Percentiles rank a stretch among this genome's conserved stretches.
phyloP scores from a whole-genome alignment of 1,284 basidiomycete genomes.

The Filobasidium uniguttulatum region DNA sequence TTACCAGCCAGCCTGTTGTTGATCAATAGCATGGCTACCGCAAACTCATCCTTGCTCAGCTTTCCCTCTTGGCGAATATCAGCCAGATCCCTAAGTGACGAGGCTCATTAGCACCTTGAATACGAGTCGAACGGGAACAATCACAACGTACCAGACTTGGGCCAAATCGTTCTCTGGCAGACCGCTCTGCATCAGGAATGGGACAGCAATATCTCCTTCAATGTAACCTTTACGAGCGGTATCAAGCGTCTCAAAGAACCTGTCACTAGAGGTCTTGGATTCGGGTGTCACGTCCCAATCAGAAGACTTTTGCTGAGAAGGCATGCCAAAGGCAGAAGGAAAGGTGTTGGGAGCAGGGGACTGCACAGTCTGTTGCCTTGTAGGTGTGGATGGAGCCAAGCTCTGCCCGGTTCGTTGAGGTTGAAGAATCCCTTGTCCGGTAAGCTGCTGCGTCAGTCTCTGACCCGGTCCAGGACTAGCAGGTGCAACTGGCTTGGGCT shows the following conservation, averaged over 20 bases:
- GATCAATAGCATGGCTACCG: conserved; percentile 91
- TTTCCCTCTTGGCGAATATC: conserved; percentile 81
- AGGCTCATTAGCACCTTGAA: neutral
- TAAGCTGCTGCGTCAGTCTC: conserved; percentile 15
- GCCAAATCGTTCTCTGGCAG: conserved; percentile 73
- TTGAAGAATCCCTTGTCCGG: conserved; percentile 22
- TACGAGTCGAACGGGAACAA: neutral
- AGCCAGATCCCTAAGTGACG: conserved; percentile 63
- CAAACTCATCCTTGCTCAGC: conserved; percentile 84
- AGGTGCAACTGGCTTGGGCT: conserved; percentile 23
- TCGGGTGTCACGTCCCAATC: conserved; percentile 73
- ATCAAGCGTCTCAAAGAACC: conserved; percentile 74
- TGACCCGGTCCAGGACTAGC: conserved; percentile 24
- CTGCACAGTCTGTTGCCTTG: conserved; percentile 16
- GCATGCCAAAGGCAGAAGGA: conserved; percentile 16
- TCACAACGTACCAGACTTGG: conserved; percentile 62
- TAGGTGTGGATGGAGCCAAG: conserved; percentile 4
- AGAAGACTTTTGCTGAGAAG: conserved; percentile 20
- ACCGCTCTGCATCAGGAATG: conserved; percentile 88
- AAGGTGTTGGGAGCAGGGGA: conserved; percentile 10
- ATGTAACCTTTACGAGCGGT: conserved; percentile 61
- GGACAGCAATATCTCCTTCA: conserved; percentile 86
- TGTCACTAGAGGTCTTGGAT: conserved; percentile 70
- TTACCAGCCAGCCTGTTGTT: conserved; percentile 74
- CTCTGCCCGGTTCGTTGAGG: conserved; percentile 43